Base-by-base conservation (phyloP, 768 basidiomycete species). In the Trametes cinnabarina region DNA sequence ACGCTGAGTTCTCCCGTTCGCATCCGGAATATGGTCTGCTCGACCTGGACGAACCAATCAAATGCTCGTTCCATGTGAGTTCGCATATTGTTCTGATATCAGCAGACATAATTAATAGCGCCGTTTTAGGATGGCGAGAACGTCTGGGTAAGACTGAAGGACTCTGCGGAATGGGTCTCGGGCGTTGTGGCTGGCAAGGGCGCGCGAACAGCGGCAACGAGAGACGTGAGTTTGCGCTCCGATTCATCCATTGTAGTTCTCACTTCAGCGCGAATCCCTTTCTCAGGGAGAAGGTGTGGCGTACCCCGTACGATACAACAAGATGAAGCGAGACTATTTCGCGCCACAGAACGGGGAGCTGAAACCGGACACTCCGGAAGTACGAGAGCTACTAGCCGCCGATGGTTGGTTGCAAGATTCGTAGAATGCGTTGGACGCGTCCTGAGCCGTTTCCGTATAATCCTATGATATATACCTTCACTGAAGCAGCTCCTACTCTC, bases 311-410 rank as follows among this genome's bases (percentile, higher is more conserved):
- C 68, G 77, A 47, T 85, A 80, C 56, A 70, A 47, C 66, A 55
- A 32, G 32, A 77, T 77, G 53, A 66, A 83, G 30, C 80, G 85
- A 32, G 84, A 82, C 67, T 84, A 82, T 66, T 82, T 84, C 65
- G 78, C 85, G 2, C 85, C 86, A 6, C 71, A 84, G 47, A 82
- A 86, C 52, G 86, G 85, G 17, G 84, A 86, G 59, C 78, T 87
- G 53, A 88, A 87, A 68, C 85, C 86, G 3, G 78, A 88, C 65
- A 79, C 63, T 0, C 51, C 68, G 20, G 72, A 78, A 54, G 75
- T 80, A 2, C 77, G 78, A n/a, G 57, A 64, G 30, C 64, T 87
- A 56, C 71, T 88, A 22, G 69, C 72, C 53, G 74, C 77, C 7
- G 79, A 76, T 44, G 83, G 82, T 5, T 81, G 77, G 79, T 59